These are phyloP conservation scores for Parasitella parasitica DNA, from an alignment of 371 early-diverging fungal genomes.

Conservation along the genomic window DNA sequence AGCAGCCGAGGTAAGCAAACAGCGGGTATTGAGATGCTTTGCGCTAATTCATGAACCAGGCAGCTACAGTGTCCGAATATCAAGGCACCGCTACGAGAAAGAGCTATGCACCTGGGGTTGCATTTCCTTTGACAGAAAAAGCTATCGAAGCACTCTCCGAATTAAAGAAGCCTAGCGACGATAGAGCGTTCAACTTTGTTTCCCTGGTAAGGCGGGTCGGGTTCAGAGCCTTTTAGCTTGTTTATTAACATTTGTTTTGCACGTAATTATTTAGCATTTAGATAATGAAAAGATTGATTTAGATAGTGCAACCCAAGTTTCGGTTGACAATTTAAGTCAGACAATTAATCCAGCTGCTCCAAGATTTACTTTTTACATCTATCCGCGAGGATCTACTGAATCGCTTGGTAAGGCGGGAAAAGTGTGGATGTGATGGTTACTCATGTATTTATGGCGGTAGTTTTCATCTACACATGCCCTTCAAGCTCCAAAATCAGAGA, in stretches of 20 bases:
- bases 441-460: constrained; percentile 28
- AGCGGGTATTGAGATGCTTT: background rate
- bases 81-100: constrained; percentile 54
- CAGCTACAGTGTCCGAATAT: constrained; percentile 50
- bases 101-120: constrained; percentile 66
- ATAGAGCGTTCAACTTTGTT: constrained; percentile 57
- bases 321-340: constrained; percentile 41
- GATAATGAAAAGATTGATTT: constrained; percentile 61
- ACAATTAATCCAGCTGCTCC: constrained; percentile 57
- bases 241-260: background rate
- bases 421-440: background rate
- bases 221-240: background rate
- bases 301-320: constrained; percentile 38
- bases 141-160: constrained; percentile 58
- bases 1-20: constrained; percentile 56
- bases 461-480: constrained; percentile 85
- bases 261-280: constrained; percentile 28
- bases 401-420: constrained; percentile 44
- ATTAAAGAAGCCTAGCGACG: constrained; percentile 31
- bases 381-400: constrained; percentile 47
- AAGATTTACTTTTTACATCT: constrained; percentile 68
- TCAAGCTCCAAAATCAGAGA: constrained; percentile 76
- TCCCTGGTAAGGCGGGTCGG: constrained; percentile 49
- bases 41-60: constrained; percentile 34
- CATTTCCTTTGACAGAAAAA: constrained; percentile 57